Conservation (phyloP, 352 stramenopile genomes). For the Phytophthora podocarpi region DNA sequence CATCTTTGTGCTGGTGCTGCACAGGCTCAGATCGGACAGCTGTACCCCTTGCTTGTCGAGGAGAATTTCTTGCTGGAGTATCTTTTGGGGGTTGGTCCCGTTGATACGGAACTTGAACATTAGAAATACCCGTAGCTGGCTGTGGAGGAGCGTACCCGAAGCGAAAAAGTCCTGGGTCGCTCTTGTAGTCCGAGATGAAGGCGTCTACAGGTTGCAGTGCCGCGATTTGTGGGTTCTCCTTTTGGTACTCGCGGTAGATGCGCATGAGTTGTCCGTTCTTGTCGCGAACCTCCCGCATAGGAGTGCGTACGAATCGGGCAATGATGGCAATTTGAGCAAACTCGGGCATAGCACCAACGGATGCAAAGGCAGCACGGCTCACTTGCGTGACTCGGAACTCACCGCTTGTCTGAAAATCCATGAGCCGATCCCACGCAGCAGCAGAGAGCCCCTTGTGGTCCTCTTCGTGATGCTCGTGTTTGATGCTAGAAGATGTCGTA, state of each 20-base stretch:
- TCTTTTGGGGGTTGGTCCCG: constrained; percentile 37
- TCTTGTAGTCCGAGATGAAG: constrained; percentile 51
- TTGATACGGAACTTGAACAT: constrained; percentile 57
- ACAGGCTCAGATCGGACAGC: constrained; percentile 9
- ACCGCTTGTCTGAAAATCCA: constrained; percentile 67
- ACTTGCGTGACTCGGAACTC: constrained; percentile 78
- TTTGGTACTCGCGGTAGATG: constrained; percentile 73
- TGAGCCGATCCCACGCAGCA: constrained; percentile 75
- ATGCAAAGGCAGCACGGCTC: constrained; percentile 69
- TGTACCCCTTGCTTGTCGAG: constrained; percentile 13
- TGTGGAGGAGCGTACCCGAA: constrained; percentile 79
- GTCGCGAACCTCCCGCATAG: constrained; percentile 65
- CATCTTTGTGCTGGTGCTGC: constrained; percentile 20
- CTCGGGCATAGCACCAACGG: constrained; percentile 67
- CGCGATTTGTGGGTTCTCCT: constrained; percentile 70
- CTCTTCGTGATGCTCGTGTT: constrained; percentile 27
- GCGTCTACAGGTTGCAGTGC: constrained; percentile 51
- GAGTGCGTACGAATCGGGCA: constrained; percentile 65
- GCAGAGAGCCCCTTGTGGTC: constrained; percentile 64
- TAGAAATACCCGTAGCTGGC: constrained; percentile 56
- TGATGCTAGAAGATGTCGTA: constrained; percentile 24
- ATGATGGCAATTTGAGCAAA: constrained; percentile 81
- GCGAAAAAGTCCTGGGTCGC: constrained; percentile 58
- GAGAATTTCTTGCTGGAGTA: constrained; percentile 14
- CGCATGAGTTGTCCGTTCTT: constrained; percentile 83